phyloP scores from a whole-genome alignment of 176 grass and related monocot genomes.

The Areca catechu region DNA sequence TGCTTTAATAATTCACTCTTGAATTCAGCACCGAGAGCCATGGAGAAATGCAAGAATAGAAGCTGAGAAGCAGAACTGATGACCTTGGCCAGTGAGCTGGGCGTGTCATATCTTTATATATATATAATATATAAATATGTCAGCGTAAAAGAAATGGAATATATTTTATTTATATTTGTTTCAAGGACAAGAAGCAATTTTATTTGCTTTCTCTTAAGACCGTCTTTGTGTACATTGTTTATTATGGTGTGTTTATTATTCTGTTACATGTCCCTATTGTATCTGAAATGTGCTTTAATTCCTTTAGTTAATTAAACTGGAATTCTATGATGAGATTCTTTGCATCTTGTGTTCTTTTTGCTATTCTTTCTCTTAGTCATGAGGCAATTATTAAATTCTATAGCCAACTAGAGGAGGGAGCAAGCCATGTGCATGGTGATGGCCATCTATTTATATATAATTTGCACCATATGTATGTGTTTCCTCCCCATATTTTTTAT shows the following conservation, averaged over 20 bases:
- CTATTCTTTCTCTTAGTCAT: not conserved
- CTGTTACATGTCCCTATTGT: no score
- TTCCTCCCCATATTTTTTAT: no score
- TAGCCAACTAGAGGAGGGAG: not conserved
- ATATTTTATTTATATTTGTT: not conserved
- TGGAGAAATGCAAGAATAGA: conserved; percentile 23
- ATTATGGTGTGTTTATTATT: not conserved
- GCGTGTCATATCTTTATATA: not conserved
- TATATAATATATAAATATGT: conserved; percentile 1
- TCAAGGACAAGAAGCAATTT: conserved; percentile 5
- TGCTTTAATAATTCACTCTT: not conserved
- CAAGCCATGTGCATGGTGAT: conserved; percentile 2
- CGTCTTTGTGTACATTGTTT: conserved; percentile 6
- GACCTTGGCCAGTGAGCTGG: not conserved
- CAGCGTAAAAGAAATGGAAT: not conserved
- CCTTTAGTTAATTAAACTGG: no score
- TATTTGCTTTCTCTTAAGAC: not conserved
- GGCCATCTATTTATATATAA: conserved; percentile 5
- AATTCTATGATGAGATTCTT: not conserved
- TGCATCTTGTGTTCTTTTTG: not conserved
- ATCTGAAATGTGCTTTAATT: no score
- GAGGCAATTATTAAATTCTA: not conserved
- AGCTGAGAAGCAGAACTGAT: not conserved
- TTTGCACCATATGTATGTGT: no score
- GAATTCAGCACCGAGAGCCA: conserved; percentile 14